These are phyloP conservation scores for Triticum dicoccoides DNA, from an alignment of 176 grass and related monocot species.

Conservation along the genomic window DNA sequence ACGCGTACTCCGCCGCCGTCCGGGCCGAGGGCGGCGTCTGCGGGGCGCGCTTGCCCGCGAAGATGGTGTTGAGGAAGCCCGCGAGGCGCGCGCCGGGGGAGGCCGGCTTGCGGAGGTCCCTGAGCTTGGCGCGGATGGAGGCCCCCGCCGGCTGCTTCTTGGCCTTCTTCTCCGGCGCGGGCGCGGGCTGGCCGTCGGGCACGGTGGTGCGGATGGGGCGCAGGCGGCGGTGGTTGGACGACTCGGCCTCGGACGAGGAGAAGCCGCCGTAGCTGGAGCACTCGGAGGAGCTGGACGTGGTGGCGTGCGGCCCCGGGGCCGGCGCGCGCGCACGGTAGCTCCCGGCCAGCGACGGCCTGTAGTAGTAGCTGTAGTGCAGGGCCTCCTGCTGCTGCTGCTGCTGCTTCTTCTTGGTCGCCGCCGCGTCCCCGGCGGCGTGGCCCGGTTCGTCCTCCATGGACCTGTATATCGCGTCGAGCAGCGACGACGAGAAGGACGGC, in stretches of 20 bases:
- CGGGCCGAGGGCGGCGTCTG: not conserved
- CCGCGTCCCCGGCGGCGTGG: not conserved
- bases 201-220: conserved; percentile 41
- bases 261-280: conserved; percentile 93
- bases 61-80: conserved; percentile 84
- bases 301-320: conserved; percentile 34
- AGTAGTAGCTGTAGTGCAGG: conserved; percentile 48
- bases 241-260: conserved; percentile 93
- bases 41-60: conserved; percentile 43
- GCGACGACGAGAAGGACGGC: conserved; percentile 96
- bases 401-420: conserved; percentile 3
- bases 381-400: conserved; percentile 13
- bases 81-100: conserved; percentile 79
- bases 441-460: conserved; percentile 90
- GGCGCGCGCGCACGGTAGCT: conserved; percentile 50
- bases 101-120: conserved; percentile 73
- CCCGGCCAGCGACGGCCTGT: conserved; percentile 46
- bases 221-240: conserved; percentile 41
- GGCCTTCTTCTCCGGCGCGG: conserved; percentile 50
- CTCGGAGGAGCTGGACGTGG: conserved; percentile 95
- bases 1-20: conserved; percentile 39
- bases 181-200: not conserved
- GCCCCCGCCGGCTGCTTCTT: conserved; percentile 46
- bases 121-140: conserved; percentile 67
- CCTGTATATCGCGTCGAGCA: conserved; percentile 89